Evolutionary conservation across 2,329 filamentous ascomycete genomes (phyloP).

Genomic region (Paracorniculantispora psalliotae): DNA sequence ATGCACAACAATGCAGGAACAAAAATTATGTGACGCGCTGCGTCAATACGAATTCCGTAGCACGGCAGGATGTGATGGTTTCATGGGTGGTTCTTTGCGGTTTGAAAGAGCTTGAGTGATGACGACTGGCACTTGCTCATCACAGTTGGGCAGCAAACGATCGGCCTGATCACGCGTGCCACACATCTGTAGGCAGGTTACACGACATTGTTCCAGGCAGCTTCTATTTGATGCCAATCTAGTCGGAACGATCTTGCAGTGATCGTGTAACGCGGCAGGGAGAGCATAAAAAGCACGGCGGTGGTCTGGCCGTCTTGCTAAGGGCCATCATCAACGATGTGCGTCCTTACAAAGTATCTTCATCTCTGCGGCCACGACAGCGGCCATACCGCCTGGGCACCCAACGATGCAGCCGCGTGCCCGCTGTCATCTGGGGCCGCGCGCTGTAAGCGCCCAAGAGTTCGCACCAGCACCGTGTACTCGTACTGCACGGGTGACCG

Average conservation of each 20-base stretch:
- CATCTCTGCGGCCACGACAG: constrained; percentile 2
- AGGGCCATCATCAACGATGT: background rate
- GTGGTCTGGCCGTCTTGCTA: background rate
- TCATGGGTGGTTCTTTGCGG: background rate
- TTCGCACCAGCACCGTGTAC: background rate
- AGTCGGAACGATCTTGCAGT: background rate
- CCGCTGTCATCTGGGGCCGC: background rate
- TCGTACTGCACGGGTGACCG: background rate
- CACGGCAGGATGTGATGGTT: too few species aligned
- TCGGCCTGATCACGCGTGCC: background rate
- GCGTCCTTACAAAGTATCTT: background rate
- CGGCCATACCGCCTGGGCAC: background rate
- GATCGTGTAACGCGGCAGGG: background rate
- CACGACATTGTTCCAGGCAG: background rate
- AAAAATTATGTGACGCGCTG: too few species aligned
- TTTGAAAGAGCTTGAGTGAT: background rate
- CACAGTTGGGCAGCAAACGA: background rate
- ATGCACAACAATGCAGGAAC: too few species aligned
- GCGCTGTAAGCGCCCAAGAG: background rate
- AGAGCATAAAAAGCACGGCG: background rate
- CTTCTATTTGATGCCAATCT: background rate
- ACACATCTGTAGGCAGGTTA: background rate
- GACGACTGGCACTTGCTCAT: background rate
- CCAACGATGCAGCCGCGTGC: background rate
- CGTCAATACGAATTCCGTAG: too few species aligned